Conservation (phyloP, 352 stramenopile genomes). For the Peronospora tabacina region DNA sequence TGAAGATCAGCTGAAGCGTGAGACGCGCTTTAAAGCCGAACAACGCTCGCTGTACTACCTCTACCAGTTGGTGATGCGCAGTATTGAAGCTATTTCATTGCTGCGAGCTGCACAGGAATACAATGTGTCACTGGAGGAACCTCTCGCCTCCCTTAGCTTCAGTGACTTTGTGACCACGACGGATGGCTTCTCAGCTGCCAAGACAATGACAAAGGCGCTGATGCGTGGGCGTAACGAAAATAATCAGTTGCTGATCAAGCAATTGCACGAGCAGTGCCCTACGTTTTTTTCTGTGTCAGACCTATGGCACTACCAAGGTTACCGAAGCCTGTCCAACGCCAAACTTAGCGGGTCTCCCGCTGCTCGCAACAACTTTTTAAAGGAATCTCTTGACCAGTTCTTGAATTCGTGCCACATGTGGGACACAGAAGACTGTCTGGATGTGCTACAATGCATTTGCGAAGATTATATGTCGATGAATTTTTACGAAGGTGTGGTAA, state of each 20-base stretch:
- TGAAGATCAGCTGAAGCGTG: slow-evolving; percentile 66
- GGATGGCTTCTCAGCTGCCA: slow-evolving; percentile 51
- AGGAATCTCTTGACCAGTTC: slow-evolving; percentile 73
- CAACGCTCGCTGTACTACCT: slow-evolving; percentile 76
- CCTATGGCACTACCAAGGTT: slow-evolving; percentile 79
- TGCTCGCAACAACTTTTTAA: slow-evolving; percentile 50
- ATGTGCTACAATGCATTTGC: slow-evolving; percentile 71
- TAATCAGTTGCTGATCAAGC: slow-evolving; percentile 75
- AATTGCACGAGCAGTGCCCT: slow-evolving; percentile 77
- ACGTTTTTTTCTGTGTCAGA: slow-evolving; percentile 79
- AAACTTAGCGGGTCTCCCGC: slow-evolving; percentile 60
- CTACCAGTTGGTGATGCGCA: slow-evolving; percentile 68
- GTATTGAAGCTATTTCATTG: slow-evolving; percentile 74
- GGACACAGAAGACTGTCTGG: slow-evolving; percentile 70
- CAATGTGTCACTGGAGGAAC: slow-evolving; percentile 60
- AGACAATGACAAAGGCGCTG: slow-evolving; percentile 70
- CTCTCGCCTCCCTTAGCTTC: slow-evolving; percentile 57
- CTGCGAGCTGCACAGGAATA: slow-evolving; percentile 57
- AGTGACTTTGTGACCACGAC: slow-evolving; percentile 67
- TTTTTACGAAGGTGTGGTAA: slow-evolving; percentile 83
- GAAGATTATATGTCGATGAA: slow-evolving; percentile 72
- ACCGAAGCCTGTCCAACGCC: slow-evolving; percentile 72
- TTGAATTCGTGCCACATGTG: slow-evolving; percentile 80
- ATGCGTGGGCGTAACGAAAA: slow-evolving; percentile 75
- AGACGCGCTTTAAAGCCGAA: slow-evolving; percentile 73